Percentiles rank a stretch among this genome's conserved stretches.
Conservation (phyloP, 257 asterid species). For the Buddleja alternifolia region DNA sequence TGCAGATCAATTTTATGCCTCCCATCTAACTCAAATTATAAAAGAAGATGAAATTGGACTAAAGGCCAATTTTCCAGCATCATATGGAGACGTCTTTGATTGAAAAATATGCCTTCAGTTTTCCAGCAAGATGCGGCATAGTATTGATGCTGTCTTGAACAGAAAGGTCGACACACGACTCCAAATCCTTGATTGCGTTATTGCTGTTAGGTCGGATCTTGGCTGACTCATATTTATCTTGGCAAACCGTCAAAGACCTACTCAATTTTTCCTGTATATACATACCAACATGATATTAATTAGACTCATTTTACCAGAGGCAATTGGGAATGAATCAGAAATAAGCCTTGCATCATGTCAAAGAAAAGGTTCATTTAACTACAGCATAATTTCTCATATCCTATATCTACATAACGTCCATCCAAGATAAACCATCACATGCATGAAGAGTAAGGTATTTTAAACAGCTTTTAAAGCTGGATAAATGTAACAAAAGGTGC, state of each 20-base stretch:
- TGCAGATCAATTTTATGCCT: too few species aligned
- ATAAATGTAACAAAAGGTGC: too few species aligned
- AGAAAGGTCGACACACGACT: constrained; percentile 52
- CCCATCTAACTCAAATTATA: too few species aligned
- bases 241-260: constrained; percentile 58
- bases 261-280: constrained; percentile 45
- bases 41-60: not conserved
- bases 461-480: too few species aligned
- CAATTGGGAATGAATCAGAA: too few species aligned
- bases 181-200: constrained; percentile 37
- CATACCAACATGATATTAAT: not conserved
- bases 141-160: constrained; percentile 45
- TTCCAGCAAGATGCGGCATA: constrained; percentile 51
- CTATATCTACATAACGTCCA: too few species aligned
- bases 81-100: constrained; percentile 13
- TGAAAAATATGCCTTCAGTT: constrained; percentile 40
- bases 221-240: constrained; percentile 51
- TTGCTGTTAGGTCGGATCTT: constrained; percentile 39
- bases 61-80: not conserved
- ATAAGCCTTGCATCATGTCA: too few species aligned
- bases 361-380: too few species aligned
- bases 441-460: too few species aligned
- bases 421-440: too few species aligned
- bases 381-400: too few species aligned
- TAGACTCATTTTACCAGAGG: too few species aligned